phyloP scores from a whole-genome alignment of 2,329 filamentous ascomycete species.

The Scopulariopsis brevicaulis region DNA sequence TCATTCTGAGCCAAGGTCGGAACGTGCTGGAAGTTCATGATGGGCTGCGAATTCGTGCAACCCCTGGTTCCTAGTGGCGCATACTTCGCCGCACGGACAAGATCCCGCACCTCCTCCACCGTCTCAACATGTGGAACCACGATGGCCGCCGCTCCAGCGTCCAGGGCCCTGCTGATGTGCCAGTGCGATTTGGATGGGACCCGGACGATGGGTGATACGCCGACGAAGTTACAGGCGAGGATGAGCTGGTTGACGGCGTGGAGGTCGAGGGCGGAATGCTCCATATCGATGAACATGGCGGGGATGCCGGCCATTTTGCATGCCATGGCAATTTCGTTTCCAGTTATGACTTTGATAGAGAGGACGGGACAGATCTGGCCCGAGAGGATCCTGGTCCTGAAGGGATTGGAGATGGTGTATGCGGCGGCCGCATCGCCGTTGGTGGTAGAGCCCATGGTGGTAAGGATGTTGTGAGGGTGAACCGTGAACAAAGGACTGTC shows the following conservation, averaged over 20 bases:
- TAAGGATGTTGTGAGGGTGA: background rate
- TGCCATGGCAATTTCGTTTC: conserved; percentile 23
- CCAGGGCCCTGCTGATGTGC: conserved; percentile 24
- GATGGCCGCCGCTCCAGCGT: conserved; percentile 26
- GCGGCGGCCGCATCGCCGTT: background rate
- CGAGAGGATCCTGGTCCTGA: background rate
- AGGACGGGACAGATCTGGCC: background rate
- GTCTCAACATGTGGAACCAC: conserved; percentile 27
- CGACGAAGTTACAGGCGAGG: conserved; percentile 23
- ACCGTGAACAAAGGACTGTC: background rate
- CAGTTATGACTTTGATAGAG: conserved; percentile 18
- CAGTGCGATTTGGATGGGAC: conserved; percentile 24
- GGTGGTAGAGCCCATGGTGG: background rate
- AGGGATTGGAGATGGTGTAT: conserved; percentile 2
- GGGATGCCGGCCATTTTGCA: conserved; percentile 26
- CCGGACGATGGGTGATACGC: conserved; percentile 27
- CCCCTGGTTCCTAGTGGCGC: conserved; percentile 22
- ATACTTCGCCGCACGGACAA: conserved; percentile 24
- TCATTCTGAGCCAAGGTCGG: conserved; percentile 20
- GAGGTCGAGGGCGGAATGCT: conserved; percentile 26
- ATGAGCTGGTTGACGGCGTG: conserved; percentile 22
- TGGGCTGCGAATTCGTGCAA: conserved; percentile 21
- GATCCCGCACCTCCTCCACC: conserved; percentile 21
- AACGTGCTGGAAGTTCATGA: conserved; percentile 20
- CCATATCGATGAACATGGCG: conserved; percentile 30